phyloP scores from a whole-genome alignment of 2,329 filamentous ascomycete species.

The Tolypocladium nubicola region DNA sequence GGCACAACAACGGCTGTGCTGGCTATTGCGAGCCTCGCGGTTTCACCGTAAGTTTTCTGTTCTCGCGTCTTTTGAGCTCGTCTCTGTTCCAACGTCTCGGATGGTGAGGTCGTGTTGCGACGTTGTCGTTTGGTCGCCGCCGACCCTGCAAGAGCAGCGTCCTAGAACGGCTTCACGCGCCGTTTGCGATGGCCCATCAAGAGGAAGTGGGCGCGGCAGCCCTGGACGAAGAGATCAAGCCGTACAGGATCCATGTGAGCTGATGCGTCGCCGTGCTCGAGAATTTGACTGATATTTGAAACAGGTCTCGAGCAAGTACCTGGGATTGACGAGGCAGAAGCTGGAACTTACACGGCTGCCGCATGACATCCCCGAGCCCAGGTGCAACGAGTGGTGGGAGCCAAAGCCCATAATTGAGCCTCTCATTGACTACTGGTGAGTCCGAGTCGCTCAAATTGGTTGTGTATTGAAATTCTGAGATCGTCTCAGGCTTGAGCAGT shows the following conservation, averaged over 20 bases:
- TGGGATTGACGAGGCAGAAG: constrained; percentile 57
- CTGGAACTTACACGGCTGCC: constrained; percentile 56
- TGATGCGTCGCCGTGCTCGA: not conserved
- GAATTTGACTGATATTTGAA: not conserved
- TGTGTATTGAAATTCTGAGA: not conserved
- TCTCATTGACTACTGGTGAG: constrained; percentile 54
- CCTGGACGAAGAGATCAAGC: constrained; percentile 34
- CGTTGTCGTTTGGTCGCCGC: not conserved
- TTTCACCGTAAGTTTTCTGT: not conserved
- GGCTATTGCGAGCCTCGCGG: no score
- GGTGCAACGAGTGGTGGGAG: constrained; percentile 42
- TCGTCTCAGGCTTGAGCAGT: constrained; percentile 48
- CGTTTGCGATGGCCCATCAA: constrained; percentile 5
- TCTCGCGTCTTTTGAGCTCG: not conserved
- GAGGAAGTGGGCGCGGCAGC: constrained; percentile 12
- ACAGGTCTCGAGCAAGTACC: constrained; percentile 55
- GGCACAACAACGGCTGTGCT: not conserved
- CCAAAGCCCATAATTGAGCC: constrained; percentile 53
- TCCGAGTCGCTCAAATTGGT: not conserved
- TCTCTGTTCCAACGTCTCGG: no score
- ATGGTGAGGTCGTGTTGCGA: not conserved
- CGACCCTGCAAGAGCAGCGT: not conserved
- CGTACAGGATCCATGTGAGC: constrained; percentile 48
- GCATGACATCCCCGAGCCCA: constrained; percentile 40
- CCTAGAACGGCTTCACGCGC: not conserved